Evolutionary conservation across 1,284 basidiomycete species (phyloP).

Genomic region (Fomes fomentarius): DNA sequence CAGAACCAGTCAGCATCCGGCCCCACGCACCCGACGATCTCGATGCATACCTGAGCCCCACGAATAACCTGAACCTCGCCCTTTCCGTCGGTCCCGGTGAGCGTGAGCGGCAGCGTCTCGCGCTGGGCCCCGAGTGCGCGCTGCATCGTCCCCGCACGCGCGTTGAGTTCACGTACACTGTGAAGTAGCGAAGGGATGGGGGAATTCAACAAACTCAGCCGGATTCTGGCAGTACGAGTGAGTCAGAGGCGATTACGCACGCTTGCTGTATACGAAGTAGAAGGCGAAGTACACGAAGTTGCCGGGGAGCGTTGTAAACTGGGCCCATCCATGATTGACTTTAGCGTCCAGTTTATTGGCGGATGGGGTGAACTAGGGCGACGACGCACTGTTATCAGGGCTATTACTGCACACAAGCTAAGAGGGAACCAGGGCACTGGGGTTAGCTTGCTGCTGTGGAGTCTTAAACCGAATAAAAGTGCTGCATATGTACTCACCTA

Average conservation of each 20-base stretch:
- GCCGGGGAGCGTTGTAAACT: constrained; percentile 22
- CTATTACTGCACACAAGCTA: constrained; percentile 24
- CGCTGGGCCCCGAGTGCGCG: too few species aligned
- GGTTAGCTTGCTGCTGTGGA: too few species aligned
- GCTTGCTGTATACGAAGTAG: constrained; percentile 28
- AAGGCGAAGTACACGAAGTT: constrained; percentile 28
- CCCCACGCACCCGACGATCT: not conserved
- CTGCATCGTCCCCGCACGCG: too few species aligned
- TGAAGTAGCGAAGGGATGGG: not conserved
- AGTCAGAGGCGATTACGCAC: too few species aligned
- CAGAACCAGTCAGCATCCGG: too few species aligned
- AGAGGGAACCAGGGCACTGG: not conserved
- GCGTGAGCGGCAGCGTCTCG: too few species aligned
- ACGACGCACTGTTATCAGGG: constrained; percentile 19
- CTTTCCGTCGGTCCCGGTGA: too few species aligned
- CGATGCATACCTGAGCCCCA: not conserved
- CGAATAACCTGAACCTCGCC: too few species aligned
- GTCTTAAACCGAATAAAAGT: not conserved
- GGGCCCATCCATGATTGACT: too few species aligned
- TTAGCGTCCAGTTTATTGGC: too few species aligned
- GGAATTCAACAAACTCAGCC: not conserved
- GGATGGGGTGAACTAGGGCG: too few species aligned
- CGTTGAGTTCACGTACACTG: too few species aligned
- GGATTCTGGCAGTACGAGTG: not conserved
- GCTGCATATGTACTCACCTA: constrained; percentile 12